phyloP scores from a whole-genome alignment of 2,329 filamentous ascomycete species.

The Colletotrichum ledebouriae region DNA sequence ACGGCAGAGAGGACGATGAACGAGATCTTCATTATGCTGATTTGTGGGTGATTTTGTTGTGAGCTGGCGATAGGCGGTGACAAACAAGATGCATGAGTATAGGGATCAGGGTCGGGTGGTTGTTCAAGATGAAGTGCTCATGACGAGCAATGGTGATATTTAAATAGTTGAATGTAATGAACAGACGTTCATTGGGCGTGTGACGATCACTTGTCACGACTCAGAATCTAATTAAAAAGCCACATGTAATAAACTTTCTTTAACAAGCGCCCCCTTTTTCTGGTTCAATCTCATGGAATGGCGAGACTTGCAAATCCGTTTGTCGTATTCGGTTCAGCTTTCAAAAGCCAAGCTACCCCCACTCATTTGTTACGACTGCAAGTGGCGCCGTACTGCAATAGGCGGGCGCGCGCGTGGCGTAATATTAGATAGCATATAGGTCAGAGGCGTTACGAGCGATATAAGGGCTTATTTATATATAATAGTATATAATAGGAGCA shows the following conservation, averaged over 20 bases:
- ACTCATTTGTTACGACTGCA: no score
- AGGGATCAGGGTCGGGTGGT: no score
- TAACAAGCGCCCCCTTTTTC: constrained; percentile 3
- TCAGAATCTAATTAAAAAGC: not conserved
- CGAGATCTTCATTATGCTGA: constrained; percentile 4
- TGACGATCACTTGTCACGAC: not conserved
- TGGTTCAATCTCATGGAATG: no score
- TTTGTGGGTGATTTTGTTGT: not conserved
- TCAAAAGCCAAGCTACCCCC: no score
- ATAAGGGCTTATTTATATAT: no score
- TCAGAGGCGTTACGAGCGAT: no score
- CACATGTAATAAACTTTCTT: constrained; percentile 2
- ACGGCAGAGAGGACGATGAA: constrained; percentile 4
- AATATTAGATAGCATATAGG: no score
- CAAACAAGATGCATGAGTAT: not conserved
- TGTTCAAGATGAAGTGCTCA: not conserved
- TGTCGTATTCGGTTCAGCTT: no score
- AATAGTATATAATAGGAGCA: no score
- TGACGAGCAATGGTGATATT: not conserved
- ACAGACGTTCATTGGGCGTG: not conserved
- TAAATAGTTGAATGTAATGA: not conserved
- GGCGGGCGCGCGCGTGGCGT: no score
- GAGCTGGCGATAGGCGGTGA: not conserved
- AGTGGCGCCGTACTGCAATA: no score
- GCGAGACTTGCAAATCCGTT: no score